Evolutionary conservation across 805 yeast species (phyloP).

Genomic region (Candida tallmaniae): DNA sequence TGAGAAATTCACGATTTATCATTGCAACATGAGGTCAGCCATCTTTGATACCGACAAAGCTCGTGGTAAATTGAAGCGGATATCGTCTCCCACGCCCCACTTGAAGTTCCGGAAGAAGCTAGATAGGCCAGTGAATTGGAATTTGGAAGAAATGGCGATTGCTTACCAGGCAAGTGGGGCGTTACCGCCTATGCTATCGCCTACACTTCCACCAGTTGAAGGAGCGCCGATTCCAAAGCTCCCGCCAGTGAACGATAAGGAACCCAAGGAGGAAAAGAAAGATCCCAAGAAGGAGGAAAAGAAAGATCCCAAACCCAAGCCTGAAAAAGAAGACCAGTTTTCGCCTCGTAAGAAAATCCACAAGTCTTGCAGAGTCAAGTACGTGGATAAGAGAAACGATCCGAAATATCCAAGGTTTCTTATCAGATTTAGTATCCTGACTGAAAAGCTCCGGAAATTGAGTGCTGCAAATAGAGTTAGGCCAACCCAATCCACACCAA

Average conservation of each 20-base stretch:
- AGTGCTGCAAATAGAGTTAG: not conserved
- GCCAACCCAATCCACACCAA: not conserved
- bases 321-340: not conserved
- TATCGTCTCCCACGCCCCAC: slow-evolving; percentile 5
- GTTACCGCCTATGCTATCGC: slow-evolving; percentile 37
- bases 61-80: not conserved
- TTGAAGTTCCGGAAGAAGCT: slow-evolving; percentile 2
- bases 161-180: slow-evolving; percentile 28
- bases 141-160: slow-evolving; percentile 34
- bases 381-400: slow-evolving; percentile 28
- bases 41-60: slow-evolving; percentile 19
- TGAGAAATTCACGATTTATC: not conserved
- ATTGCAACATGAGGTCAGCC: slow-evolving; percentile 25
- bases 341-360: not conserved
- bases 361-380: slow-evolving; percentile 11
- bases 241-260: not conserved
- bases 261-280: not conserved
- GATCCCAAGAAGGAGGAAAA: not conserved
- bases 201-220: slow-evolving; percentile 26
- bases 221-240: not conserved
- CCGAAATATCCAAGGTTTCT: slow-evolving; percentile 13
- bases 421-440: slow-evolving; percentile 10
- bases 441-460: not conserved
- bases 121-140: slow-evolving; percentile 18
- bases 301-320: not conserved